phyloP scores from a whole-genome alignment of 306 rosid genomes.

The Amphicarpaea edgeworthii region DNA sequence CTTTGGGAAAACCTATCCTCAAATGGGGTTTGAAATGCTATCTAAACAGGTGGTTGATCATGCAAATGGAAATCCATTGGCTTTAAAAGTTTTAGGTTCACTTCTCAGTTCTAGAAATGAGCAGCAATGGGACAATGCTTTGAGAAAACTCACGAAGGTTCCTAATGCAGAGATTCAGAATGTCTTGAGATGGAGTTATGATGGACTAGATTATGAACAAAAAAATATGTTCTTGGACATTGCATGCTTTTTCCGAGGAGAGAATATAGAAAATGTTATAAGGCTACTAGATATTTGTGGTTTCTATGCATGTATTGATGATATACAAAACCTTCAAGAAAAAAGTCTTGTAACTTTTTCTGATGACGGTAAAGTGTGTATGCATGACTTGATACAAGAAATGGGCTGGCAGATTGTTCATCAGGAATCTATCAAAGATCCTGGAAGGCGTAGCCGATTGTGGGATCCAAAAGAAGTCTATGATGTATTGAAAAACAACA shows the following conservation, averaged over 20 bases:
- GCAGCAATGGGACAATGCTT: conserved; percentile 40
- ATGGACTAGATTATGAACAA: conserved; percentile 35
- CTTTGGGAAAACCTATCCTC: conserved; percentile 31
- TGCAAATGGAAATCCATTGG: conserved; percentile 46
- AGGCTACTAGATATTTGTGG: conserved; percentile 31
- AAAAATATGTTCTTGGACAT: conserved; percentile 38
- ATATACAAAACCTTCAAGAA: conserved; percentile 20
- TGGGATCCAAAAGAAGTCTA: conserved; percentile 38
- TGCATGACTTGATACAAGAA: conserved; percentile 51
- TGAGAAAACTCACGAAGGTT: conserved; percentile 29
- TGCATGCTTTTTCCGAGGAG: conserved; percentile 41
- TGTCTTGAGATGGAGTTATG: conserved; percentile 46
- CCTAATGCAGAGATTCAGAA: conserved; percentile 30
- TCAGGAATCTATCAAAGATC: conserved; percentile 30
- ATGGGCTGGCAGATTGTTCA: conserved; percentile 45
- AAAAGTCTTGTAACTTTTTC: conserved; percentile 30
- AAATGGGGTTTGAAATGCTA: conserved; percentile 6
- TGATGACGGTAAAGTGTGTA: background rate
- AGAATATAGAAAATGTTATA: conserved; percentile 9
- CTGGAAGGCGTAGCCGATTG: conserved; percentile 37
- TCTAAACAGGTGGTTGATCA: conserved; percentile 18
- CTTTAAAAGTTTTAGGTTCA: conserved; percentile 44
- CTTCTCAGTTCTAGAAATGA: conserved; percentile 21
- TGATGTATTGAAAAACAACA: conserved; percentile 30
- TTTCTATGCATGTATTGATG: conserved; percentile 25